Evolutionary conservation across 768 basidiomycete species (phyloP).

Genomic region (Calocybe cyanea): DNA sequence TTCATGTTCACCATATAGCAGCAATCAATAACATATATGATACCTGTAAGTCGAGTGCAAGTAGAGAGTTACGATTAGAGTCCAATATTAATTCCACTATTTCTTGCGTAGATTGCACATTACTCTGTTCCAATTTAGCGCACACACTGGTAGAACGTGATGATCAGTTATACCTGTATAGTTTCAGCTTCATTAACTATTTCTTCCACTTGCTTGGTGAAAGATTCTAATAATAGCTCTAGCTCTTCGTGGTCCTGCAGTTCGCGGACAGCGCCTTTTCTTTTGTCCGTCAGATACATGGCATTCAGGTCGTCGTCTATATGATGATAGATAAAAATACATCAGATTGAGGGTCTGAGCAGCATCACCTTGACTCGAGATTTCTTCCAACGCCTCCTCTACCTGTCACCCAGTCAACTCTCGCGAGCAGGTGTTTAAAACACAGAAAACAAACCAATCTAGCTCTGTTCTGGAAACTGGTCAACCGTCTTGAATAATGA

Average conservation of each 20-base stretch:
- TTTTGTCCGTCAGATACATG: conserved; percentile 93
- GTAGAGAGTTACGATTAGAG: conserved; percentile 88
- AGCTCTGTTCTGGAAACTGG: conserved; percentile 88
- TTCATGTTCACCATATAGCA: conserved; percentile 6
- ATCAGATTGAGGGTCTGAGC: no score
- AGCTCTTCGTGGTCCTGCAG: conserved; percentile 87
- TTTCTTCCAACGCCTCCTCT: conserved; percentile 86
- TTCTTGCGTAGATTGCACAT: conserved; percentile 96
- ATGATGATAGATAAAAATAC: conserved; percentile 4
- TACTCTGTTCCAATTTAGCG: conserved; percentile 49
- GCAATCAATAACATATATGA: conserved; percentile 8
- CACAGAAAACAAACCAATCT: conserved; percentile 51
- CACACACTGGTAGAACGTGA: neutral
- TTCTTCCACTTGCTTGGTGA: conserved; percentile 95
- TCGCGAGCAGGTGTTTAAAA: neutral
- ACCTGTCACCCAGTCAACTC: conserved; percentile 45
- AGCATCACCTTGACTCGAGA: conserved; percentile 77
- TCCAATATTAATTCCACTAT: conserved; percentile 96
- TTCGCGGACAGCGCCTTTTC: conserved; percentile 54
- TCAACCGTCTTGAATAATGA: conserved; percentile 86
- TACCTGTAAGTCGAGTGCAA: conserved; percentile 89
- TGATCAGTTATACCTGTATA: conserved; percentile 54
- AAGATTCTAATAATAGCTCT: conserved; percentile 90
- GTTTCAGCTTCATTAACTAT: conserved; percentile 91
- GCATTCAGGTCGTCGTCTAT: conserved; percentile 90